These are phyloP conservation scores for Raphanus hybrid DNA, from an alignment of 441 rosid genomes.

Conservation along the genomic window DNA sequence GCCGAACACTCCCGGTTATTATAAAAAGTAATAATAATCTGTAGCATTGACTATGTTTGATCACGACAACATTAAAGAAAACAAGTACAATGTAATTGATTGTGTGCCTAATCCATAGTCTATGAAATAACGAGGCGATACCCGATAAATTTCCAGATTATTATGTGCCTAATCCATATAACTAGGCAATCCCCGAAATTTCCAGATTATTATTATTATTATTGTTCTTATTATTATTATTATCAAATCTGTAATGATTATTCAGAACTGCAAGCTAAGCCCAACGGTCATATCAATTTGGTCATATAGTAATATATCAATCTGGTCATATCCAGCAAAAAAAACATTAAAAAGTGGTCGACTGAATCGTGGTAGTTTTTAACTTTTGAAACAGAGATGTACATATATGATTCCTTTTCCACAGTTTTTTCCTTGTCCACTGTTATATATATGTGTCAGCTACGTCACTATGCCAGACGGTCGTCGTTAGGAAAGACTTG, in stretches of 20 bases:
- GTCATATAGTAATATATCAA: slow-evolving; percentile 1
- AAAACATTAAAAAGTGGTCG: neutral
- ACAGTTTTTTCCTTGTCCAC: neutral
- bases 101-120: slow-evolving; percentile 9
- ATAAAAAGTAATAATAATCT: too few relatives aligned
- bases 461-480: slow-evolving; percentile 2
- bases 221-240: too few relatives aligned
- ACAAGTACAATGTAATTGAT: neutral
- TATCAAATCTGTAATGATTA: slow-evolving; percentile 20
- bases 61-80: slow-evolving; percentile 9
- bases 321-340: neutral
- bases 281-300: slow-evolving; percentile 13
- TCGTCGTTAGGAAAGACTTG: neutral
- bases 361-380: neutral
- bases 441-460: neutral
- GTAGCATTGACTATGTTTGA: neutral
- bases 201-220: neutral
- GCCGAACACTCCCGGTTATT: too few relatives aligned
- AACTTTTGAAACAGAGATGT: neutral
- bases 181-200: slow-evolving; percentile 8
- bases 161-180: slow-evolving; percentile 11
- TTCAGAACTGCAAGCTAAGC: slow-evolving; percentile 9
- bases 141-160: slow-evolving; percentile 4
- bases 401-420: neutral
- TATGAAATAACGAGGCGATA: slow-evolving; percentile 16